Percentiles rank a stretch among this genome's conserved stretches.
phyloP scores from a whole-genome alignment of 805 yeast species.

The Candida coleopterorum region DNA sequence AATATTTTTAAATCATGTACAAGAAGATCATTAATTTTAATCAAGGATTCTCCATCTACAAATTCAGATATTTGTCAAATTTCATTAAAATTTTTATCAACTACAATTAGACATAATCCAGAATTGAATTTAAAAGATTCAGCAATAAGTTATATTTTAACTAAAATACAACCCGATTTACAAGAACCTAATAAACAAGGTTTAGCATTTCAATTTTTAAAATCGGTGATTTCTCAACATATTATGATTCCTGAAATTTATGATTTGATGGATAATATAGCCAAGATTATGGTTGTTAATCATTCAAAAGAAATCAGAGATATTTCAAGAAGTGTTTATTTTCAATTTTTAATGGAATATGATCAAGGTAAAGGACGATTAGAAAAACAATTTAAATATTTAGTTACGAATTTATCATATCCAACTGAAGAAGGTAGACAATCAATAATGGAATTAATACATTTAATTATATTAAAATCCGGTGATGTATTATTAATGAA shows the following conservation, averaged over 20 bases:
- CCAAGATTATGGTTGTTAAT: slow-evolving; percentile 84
- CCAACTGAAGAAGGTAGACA: slow-evolving; percentile 84
- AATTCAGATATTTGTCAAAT: slow-evolving; percentile 77
- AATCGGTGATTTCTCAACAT: slow-evolving; percentile 70
- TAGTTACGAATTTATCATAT: slow-evolving; percentile 77
- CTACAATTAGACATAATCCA: slow-evolving; percentile 64
- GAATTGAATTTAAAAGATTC: slow-evolving; percentile 62
- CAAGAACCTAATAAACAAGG: slow-evolving; percentile 89
- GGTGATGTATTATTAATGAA: slow-evolving; percentile 54
- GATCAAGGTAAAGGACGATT: slow-evolving; percentile 87
- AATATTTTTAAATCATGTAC: slow-evolving; percentile 55
- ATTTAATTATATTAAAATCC: slow-evolving; percentile 62
- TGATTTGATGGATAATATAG: slow-evolving; percentile 76
- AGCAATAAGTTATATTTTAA: slow-evolving; percentile 69
- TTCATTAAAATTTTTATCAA: slow-evolving; percentile 66
- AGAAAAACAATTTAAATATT: slow-evolving; percentile 74
- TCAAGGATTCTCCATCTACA: slow-evolving; percentile 75
- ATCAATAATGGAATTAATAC: slow-evolving; percentile 85
- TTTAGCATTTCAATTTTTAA: slow-evolving; percentile 77
- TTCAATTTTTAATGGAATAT: slow-evolving; percentile 85
- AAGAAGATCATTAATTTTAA: slow-evolving; percentile 53
- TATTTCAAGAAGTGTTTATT: slow-evolving; percentile 76
- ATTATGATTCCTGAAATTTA: slow-evolving; percentile 83
- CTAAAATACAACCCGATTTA: slow-evolving; percentile 75
- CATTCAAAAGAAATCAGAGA: slow-evolving; percentile 80